Evolutionary conservation across 805 yeast species (phyloP), one percentile per base, ranked within the genome.

Genomic region (Cyberlindnera samutprakarnensis): DNA sequence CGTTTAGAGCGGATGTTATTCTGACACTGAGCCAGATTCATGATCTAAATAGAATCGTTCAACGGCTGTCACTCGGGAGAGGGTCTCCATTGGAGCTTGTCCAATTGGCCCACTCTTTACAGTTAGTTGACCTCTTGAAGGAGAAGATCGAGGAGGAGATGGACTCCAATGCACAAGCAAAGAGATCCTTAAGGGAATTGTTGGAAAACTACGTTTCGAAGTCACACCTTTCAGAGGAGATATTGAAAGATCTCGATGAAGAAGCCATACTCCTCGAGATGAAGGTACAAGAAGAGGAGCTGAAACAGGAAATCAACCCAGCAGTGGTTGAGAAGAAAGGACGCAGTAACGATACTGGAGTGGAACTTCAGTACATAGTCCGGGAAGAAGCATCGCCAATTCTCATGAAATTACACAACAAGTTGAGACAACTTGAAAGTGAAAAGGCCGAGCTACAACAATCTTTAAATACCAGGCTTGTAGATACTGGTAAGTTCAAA

Each of bases 41-140:
- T 2, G 86, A 81, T 51, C 58, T 84, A 16, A 65, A 68, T 10
- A 59, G 85, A 33, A 66, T 76, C 20, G 51, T 86, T 1, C 78
- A 80, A 41, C 61, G 77, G 26, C 61, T 66, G 26, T 72, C 75
- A 18, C 73, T 70, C 38, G 67, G 66, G 5, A 56, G 61, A 24
- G 67, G 70, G 1, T 61, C 59, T 14, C 64, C 71, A 0, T 31
- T 59, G 8, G 76, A 71, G 23, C 48, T 74, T 30, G 38, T 70
- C 3, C 57, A 63, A 10, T 42, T 70, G 7, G 67, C 74, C 1
- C 49, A 54, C 9, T 61, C 75, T 0, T 49, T 74, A 3, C 46
- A 51, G 10, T 37, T 40, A 1, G 51, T 61, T n/a, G 51, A 52
- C 6, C 54, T 57, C 3, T 49, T 72, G 3, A 37, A 37, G 14